Evolutionary conservation across 225 moss, liverwort and hornwort species (phyloP).

Genomic region (Climacium dendroides): DNA sequence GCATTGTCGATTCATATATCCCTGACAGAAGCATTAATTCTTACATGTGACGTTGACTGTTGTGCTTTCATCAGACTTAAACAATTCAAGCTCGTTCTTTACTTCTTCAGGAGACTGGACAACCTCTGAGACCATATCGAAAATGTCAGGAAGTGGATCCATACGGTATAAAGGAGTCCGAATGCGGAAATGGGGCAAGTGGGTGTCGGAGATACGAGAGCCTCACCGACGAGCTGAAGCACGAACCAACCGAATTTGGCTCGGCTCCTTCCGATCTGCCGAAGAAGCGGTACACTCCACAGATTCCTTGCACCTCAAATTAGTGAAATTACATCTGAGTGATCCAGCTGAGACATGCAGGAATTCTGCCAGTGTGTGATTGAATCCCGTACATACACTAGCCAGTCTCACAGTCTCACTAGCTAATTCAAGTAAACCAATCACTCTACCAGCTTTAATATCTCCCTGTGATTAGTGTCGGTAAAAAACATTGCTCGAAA

Average conservation of each 20-base stretch:
- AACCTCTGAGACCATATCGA: not conserved
- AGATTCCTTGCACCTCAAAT: not conserved
- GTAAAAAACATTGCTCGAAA: not conserved
- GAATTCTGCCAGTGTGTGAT: not conserved
- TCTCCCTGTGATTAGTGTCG: not conserved
- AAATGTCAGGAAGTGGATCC: conserved; percentile 13
- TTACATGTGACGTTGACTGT: not conserved
- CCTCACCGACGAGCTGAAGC: not conserved
- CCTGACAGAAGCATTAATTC: not conserved
- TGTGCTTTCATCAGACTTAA: not conserved
- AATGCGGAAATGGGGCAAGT: conserved; percentile 21
- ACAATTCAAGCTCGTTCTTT: not conserved
- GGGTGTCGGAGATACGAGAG: conserved; percentile 34
- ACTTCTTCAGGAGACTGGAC: not conserved
- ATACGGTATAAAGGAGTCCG: conserved; percentile 12
- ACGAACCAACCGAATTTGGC: conserved; percentile 19
- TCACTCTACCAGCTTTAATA: not conserved
- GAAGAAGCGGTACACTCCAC: conserved; percentile 20
- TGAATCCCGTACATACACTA: not conserved
- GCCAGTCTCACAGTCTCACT: not conserved
- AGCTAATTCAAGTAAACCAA: not conserved
- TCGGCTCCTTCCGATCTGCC: conserved; percentile 26
- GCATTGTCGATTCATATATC: not conserved
- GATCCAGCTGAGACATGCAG: not conserved
- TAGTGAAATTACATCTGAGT: not conserved